Conservation (phyloP, 2,329 filamentous ascomycete species). For the Camptophora hylomeconis region DNA sequence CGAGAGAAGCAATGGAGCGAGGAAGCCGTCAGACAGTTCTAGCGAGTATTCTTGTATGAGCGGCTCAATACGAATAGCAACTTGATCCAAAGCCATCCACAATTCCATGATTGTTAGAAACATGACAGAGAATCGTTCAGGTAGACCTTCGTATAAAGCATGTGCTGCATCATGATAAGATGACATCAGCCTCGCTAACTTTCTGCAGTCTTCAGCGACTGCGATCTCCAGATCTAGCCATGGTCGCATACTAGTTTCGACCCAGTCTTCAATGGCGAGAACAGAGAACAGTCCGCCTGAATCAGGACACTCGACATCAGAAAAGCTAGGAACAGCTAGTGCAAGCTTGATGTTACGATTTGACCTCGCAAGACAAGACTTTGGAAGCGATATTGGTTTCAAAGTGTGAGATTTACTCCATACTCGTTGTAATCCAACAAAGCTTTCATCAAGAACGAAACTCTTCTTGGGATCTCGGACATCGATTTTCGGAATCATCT, state of each 20-base stretch:
- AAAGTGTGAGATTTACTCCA: slow-evolving; percentile 5
- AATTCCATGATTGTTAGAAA: slow-evolving; percentile 43
- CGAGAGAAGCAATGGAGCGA: slow-evolving; percentile 35
- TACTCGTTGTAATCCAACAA: background rate
- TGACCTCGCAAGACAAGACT: slow-evolving; percentile 9
- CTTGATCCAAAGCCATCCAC: slow-evolving; percentile 45
- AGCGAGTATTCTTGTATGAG: slow-evolving; percentile 36
- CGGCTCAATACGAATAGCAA: slow-evolving; percentile 30
- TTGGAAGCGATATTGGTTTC: too few species aligned
- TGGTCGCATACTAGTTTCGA: slow-evolving; percentile 23
- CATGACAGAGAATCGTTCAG: slow-evolving; percentile 41
- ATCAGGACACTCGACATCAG: too few species aligned
- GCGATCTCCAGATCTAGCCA: slow-evolving; percentile 28
- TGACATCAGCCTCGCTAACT: slow-evolving; percentile 21
- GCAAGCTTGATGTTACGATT: slow-evolving; percentile 5
- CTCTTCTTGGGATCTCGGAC: background rate
- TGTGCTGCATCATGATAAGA: slow-evolving; percentile 23
- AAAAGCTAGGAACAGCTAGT: slow-evolving; percentile 3
- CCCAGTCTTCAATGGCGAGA: slow-evolving; percentile 39
- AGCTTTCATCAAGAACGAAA: slow-evolving; percentile 3
- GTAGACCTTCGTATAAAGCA: slow-evolving; percentile 25
- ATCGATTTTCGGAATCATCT: slow-evolving; percentile 3
- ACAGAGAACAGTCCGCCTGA: slow-evolving; percentile 13
- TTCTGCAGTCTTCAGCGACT: slow-evolving; percentile 17
- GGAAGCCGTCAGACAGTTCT: slow-evolving; percentile 27